Evolutionary conservation across 805 yeast genomes (phyloP).

Genomic region (Blastobotrys attinorum): DNA sequence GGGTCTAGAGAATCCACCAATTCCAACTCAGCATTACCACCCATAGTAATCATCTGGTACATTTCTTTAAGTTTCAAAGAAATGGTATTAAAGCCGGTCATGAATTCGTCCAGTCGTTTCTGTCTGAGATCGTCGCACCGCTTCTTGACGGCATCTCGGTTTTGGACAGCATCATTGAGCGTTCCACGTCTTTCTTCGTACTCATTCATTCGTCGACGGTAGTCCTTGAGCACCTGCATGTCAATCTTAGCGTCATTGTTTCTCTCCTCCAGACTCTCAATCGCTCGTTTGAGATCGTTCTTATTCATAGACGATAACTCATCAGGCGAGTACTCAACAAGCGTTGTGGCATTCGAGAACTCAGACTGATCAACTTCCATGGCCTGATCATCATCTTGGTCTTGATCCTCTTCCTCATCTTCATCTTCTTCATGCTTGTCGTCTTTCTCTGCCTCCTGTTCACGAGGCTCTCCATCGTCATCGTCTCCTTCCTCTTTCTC

Average conservation of each 20-base stretch:
- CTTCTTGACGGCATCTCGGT: constrained; percentile 56
- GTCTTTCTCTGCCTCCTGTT: constrained; percentile 2
- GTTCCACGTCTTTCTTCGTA: constrained; percentile 55
- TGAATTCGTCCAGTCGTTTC: constrained; percentile 76
- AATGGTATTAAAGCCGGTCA: constrained; percentile 83
- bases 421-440: constrained; percentile 27
- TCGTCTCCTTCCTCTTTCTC: background rate
- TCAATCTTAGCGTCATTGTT: constrained; percentile 56
- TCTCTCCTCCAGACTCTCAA: constrained; percentile 47
- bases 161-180: constrained; percentile 56
- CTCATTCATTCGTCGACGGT: constrained; percentile 58
- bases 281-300: constrained; percentile 41
- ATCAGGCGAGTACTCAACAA: constrained; percentile 42
- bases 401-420: constrained; percentile 3
- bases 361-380: constrained; percentile 4
- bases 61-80: constrained; percentile 86
- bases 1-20: constrained; percentile 94
- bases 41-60: constrained; percentile 99
- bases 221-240: constrained; percentile 68
- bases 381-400: constrained; percentile 1
- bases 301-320: constrained; percentile 44
- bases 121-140: constrained; percentile 63
- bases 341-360: background rate
- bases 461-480: constrained; percentile 14
- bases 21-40: constrained; percentile 97